Evolutionary conservation across 176 grass and related monocot genomes (phyloP).

Genomic region (Luzula sylvatica): DNA sequence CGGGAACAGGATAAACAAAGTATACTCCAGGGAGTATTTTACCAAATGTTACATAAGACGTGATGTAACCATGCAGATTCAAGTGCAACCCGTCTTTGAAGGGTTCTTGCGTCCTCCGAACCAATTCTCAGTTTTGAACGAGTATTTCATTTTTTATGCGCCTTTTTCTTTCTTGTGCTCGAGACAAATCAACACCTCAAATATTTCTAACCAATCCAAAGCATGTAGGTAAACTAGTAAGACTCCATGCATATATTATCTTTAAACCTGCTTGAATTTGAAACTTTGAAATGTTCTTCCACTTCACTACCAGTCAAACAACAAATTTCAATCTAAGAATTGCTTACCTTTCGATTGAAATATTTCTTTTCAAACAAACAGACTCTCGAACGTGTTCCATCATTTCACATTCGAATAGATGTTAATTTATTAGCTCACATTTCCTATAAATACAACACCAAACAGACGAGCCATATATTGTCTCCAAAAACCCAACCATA

Average conservation of each 20-base stretch:
- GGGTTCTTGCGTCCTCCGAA: not conserved
- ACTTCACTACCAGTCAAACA: slow-evolving; percentile 1
- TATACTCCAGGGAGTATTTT: too few species aligned
- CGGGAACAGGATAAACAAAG: too few species aligned
- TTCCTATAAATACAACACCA: not conserved
- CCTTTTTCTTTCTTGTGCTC: not conserved
- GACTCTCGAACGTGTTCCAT: not conserved
- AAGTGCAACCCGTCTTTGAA: slow-evolving; percentile 3
- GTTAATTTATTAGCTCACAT: not conserved
- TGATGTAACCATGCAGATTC: too few species aligned
- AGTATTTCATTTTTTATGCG: not conserved
- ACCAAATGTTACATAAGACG: too few species aligned
- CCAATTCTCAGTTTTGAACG: not conserved
- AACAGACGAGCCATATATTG: not conserved
- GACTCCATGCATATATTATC: too few species aligned
- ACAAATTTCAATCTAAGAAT: not conserved
- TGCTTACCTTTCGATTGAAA: not conserved
- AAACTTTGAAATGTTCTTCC: slow-evolving; percentile 3
- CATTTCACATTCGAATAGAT: not conserved
- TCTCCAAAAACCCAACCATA: slow-evolving; percentile 13
- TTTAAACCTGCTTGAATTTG: not conserved
- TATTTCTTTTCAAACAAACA: not conserved
- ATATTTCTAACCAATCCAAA: too few species aligned
- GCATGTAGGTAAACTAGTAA: too few species aligned
- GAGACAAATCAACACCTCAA: not conserved